Conservation (phyloP, 1,284 basidiomycete genomes). For the Pseudozyma thailandica region DNA sequence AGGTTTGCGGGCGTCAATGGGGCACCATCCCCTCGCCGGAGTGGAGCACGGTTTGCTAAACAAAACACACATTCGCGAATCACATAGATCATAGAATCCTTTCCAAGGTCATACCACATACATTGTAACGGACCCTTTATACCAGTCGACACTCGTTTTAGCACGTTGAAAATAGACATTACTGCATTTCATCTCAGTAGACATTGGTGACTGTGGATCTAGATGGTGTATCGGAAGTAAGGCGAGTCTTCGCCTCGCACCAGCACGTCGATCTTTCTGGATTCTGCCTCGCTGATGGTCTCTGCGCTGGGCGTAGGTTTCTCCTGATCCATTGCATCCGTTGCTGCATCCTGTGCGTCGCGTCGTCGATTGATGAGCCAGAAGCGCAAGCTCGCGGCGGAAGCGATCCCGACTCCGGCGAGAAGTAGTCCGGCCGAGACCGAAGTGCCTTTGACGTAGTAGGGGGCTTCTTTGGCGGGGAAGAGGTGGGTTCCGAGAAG, state of each 20-base stretch:
- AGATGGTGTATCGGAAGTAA: slow-evolving; percentile 54
- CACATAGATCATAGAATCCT: not conserved
- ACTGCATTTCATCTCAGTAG: too few relatives aligned
- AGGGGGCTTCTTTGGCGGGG: slow-evolving; percentile 47
- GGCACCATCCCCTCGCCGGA: slow-evolving; percentile 41
- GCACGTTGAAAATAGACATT: not conserved
- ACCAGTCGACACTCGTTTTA: not conserved
- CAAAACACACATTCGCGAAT: not conserved
- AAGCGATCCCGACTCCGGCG: slow-evolving; percentile 37
- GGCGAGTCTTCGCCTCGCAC: slow-evolving; percentile 42
- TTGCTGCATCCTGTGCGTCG: slow-evolving; percentile 6
- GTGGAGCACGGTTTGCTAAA: slow-evolving; percentile 51
- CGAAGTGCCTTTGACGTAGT: slow-evolving; percentile 54
- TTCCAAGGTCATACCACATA: not conserved
- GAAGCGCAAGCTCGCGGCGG: slow-evolving; percentile 16
- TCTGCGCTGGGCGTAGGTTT: too few relatives aligned
- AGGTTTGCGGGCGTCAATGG: slow-evolving; percentile 51
- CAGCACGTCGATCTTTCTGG: slow-evolving; percentile 35
- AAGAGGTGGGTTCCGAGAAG: slow-evolving; percentile 58
- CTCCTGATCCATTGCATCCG: not conserved
- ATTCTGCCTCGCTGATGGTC: slow-evolving; percentile 17
- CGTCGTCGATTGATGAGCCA: slow-evolving; percentile 40
- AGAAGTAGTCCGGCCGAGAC: slow-evolving; percentile 48
- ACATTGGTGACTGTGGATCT: too few relatives aligned
- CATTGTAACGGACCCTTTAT: not conserved